Base-by-base conservation (phyloP, 805 yeast species). In the Ogataea wickerhamii region DNA sequence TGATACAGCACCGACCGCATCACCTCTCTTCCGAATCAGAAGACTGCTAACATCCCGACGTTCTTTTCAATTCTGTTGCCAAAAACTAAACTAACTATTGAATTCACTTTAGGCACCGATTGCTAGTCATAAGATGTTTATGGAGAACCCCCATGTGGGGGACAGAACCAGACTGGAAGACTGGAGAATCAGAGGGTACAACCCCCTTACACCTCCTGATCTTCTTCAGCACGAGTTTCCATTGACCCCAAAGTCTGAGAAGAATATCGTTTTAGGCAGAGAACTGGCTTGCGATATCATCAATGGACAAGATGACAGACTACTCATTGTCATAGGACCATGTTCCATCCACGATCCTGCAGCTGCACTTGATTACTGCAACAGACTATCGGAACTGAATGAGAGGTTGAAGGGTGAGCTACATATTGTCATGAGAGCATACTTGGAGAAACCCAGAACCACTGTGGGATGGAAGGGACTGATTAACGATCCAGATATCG, bases 391-490 rank as follows among this genome's bases (percentile, higher is more conserved):
- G 30, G 70, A 68, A 38, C 59, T 82, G 25, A 67, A 83, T 29
- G 78, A 78, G 40, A 72, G 78, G 56, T 70, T 84, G 47, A 71
- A 81, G 48, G 79, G 76, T 33, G 96, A 91, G 51, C 72, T 93
- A 43, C 76, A 80, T 40, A 81, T 93, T 42, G 82, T 93, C 45
- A 93, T 93, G 98, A 81, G 98, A 68, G 98, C 98, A 3, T 93
- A 93, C 70, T 73, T 93, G 56, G 98, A 91, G 64, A 91, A 91
- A 67, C 98, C 98, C 53, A 80, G 98, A 68, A 91, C 98, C 36
- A 91, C 98, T 20, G 98, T 93, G 32, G 98, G 98, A 43, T 91
- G 98, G 98, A 91, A 91, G 68, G 98, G 98, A 52, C 73, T 91
- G 50, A 93, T 91, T 56, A 91, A 91, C 61, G 98, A 91, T 64